Evolutionary conservation across 2,329 filamentous ascomycete species (phyloP), one percentile per base, ranked within the genome.

Genomic region (Leptographium radiaticola): DNA sequence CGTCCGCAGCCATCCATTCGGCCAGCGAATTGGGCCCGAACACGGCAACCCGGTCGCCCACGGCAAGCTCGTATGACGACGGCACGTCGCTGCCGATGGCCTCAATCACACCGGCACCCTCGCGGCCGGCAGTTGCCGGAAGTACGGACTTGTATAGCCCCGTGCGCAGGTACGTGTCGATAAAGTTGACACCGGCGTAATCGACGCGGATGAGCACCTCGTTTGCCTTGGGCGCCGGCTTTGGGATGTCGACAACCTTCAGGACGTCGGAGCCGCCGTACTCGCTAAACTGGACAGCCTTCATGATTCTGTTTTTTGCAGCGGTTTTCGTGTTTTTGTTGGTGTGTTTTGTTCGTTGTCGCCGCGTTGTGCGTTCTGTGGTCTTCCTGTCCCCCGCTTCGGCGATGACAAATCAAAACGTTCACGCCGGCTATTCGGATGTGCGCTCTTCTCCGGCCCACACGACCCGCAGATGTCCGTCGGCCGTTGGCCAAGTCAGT

Each of bases 111-210:
- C 60, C 60, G 9, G 55, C 56, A 12, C 55, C 59, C 47, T 62
- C 60, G 39, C 56, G 48, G 18, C 60, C 57, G 4, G 55, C 49
- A 12, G 55, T 56, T 20, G 52, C 52, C 1, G 60, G 60, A 38
- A 59, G 56, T 18, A 44, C 11, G 0, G 50, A 52, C 16, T 52
- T 39, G 56, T 61, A 61, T 11, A 59, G 45, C 12, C 56, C 48
- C 13, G 44, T 53, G 25, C 52, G 43, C 52, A 62, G 69, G 62
- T 68, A 81, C 72, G 73, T 94, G 69, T 95, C 89, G 64, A 95
- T 93, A 70, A 80, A 95, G 70, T 95, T 95, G 58, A 95, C 73
- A 55, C 89, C 89, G 44, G 84, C 75, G 65, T 79, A 86, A 57
- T 83, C 79, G 67, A 94, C 93, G 69, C 84, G 85, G 56, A 95